Percentiles rank a stretch among this genome's conserved stretches.
Conservation (phyloP, 352 stramenopile species). For the Pythium folliculosum region DNA sequence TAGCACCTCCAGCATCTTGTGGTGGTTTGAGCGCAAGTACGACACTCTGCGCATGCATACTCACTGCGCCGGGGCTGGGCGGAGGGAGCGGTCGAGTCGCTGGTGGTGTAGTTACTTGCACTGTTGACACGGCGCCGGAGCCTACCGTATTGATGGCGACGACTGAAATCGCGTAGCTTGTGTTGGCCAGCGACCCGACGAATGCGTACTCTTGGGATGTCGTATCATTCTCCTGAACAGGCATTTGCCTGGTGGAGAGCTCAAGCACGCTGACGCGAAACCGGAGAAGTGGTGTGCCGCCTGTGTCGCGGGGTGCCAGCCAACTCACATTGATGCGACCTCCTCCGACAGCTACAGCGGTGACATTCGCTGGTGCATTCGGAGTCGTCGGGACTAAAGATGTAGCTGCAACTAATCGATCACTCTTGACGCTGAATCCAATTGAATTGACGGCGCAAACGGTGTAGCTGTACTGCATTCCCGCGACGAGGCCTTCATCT, state of each 20-base stretch:
- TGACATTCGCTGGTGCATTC: not conserved
- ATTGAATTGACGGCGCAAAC: constrained; percentile 44
- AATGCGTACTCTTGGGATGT: constrained; percentile 1
- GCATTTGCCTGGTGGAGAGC: not conserved
- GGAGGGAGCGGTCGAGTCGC: constrained; percentile 34
- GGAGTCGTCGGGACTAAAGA: constrained; percentile 32
- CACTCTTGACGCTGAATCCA: constrained; percentile 34
- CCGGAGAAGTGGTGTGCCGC: constrained; percentile 36
- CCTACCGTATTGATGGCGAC: constrained; percentile 34
- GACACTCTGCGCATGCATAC: constrained; percentile 34
- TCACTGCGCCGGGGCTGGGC: constrained; percentile 28
- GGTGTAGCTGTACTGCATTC: constrained; percentile 42
- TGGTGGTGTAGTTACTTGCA: constrained; percentile 30
- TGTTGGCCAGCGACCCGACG: constrained; percentile 32
- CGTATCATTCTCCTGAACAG: not conserved
- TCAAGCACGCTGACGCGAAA: constrained; percentile 28
- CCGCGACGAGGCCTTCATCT: constrained; percentile 32
- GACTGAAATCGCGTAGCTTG: constrained; percentile 34
- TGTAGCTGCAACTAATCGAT: constrained; percentile 32
- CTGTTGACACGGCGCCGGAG: constrained; percentile 1
- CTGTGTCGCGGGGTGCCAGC: constrained; percentile 35
- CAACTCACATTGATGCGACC: constrained; percentile 39
- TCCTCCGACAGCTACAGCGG: constrained; percentile 27
- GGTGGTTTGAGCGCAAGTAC: constrained; percentile 40
- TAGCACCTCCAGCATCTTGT: constrained; percentile 38